Evolutionary conservation across 345 rosid genomes (phyloP), one percentile per base, ranked within the genome.

Genomic region (Kandelia obovata): DNA sequence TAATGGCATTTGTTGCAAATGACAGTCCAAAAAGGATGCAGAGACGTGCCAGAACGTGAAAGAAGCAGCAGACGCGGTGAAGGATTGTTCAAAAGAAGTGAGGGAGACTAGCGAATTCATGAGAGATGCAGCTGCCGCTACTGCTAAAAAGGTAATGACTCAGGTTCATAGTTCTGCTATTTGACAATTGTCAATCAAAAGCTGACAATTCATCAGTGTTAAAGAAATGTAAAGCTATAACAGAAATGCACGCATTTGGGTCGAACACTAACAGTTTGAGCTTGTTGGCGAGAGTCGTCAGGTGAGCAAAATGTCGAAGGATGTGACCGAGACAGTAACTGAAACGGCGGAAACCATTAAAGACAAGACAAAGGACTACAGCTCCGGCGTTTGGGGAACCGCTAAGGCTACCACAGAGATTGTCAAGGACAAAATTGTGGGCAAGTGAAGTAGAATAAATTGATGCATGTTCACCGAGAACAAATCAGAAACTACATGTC

Each of bases 31-130:
- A 30, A 68, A 56, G 51, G 59, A 70, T 2, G 83, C 65, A 67
- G 90, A 86, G 23, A 72, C 77, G 59, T 73, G 87, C 35, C 64
- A 83, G 56, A 79, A 80, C 2, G 86, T 84, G 75, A 84, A 84
- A 75, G 87, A 88, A 73, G 90, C 92, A 23, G 92, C 90, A 13
- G 84, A 77, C 0, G 86, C 90, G 25, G 86, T 88, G 53, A 88
- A 88, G 53, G 88, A 82, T 58, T 85, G 88, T 32, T 85, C 88
- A 0, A 80, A 70, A 23, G 83, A 67, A 66, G 88, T 86, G 25
- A 84, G 79, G 61, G 77, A 79, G 51, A 84, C 91, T 5, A 78
- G 77, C 27, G 80, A 83, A 64, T 75, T 78, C 58, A 77, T 84
- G 6, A 74, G 73, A 68, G 62, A 74, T 8, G 70, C 71, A 5